These are phyloP conservation scores for Aspergillus floridensis DNA, from an alignment of 2,329 filamentous ascomycete species.

Conservation along the genomic window DNA sequence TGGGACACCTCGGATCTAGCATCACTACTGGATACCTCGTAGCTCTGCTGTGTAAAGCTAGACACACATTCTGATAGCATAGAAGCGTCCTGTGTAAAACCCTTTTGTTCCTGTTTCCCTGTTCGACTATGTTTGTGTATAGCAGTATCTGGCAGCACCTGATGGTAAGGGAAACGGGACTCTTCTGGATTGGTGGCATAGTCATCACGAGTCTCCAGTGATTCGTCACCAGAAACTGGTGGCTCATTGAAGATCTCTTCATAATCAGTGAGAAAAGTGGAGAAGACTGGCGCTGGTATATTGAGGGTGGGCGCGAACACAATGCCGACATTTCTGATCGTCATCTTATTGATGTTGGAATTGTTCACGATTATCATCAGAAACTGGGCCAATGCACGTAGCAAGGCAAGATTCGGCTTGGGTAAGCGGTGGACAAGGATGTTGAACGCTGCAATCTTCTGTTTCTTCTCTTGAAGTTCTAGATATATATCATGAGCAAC, in stretches of 20 bases:
- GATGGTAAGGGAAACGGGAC: slow-evolving; percentile 62
- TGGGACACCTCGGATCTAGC: slow-evolving; percentile 27
- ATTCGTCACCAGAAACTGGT: slow-evolving; percentile 45
- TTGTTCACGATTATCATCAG: slow-evolving; percentile 91
- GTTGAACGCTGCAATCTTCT: slow-evolving; percentile 75
- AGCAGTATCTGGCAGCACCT: slow-evolving; percentile 66
- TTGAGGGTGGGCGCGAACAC: slow-evolving; percentile 97
- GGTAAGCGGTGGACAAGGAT: slow-evolving; percentile 78
- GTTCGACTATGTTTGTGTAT: slow-evolving; percentile 62
- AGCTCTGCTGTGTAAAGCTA: slow-evolving; percentile 50
- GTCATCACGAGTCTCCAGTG: slow-evolving; percentile 44
- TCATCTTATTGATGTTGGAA: slow-evolving; percentile 93
- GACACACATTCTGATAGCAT: slow-evolving; percentile 51
- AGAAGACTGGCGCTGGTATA: slow-evolving; percentile 91
- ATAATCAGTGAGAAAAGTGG: slow-evolving; percentile 88
- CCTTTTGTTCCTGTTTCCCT: slow-evolving; percentile 43
- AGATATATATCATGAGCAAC: slow-evolving; percentile 1
- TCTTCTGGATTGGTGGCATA: slow-evolving; percentile 52
- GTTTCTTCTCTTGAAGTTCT: slow-evolving; percentile 70
- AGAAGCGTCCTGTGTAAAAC: slow-evolving; percentile 24
- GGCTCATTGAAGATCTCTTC: slow-evolving; percentile 76
- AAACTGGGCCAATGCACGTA: slow-evolving; percentile 83
- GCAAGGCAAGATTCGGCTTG: slow-evolving; percentile 72
- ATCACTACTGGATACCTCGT: slow-evolving; percentile 39
- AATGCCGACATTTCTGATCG: slow-evolving; percentile 92